Evolutionary conservation across 208 protist species (phyloP).

Genomic region (Novymonas esmeraldas): DNA sequence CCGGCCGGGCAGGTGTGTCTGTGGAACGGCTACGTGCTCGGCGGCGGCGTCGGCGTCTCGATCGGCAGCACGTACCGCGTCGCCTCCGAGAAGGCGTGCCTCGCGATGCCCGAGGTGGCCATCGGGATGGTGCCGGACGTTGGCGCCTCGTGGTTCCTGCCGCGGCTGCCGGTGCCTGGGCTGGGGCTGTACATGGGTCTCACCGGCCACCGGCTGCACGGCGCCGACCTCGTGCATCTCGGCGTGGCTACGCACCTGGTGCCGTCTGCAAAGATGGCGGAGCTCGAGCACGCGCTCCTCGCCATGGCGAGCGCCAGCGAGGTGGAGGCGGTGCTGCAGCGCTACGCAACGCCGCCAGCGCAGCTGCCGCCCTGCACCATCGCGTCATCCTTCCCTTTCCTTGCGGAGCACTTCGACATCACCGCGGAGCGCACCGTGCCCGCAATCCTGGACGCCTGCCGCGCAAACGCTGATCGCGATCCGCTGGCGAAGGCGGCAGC

Average conservation of each 20-base stretch:
- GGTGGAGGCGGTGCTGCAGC: constrained; percentile 51
- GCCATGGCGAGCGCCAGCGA: constrained; percentile 30
- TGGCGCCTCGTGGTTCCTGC: constrained; percentile 73
- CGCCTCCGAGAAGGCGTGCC: constrained; percentile 72
- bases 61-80: constrained; percentile 73
- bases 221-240: constrained; percentile 67
- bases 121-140: constrained; percentile 89
- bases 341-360: constrained; percentile 30
- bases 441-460: constrained; percentile 47
- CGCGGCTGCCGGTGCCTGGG: constrained; percentile 39
- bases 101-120: constrained; percentile 87
- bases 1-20: constrained; percentile 66
- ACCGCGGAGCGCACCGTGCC: constrained; percentile 38
- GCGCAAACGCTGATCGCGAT: constrained; percentile 24
- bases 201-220: constrained; percentile 70
- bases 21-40: constrained; percentile 84
- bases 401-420: constrained; percentile 46
- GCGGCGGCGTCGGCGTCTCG: constrained; percentile 82
- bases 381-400: constrained; percentile 25
- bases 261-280: constrained; percentile 38
- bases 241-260: constrained; percentile 89
- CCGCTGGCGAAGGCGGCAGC: constrained; percentile 36
- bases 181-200: constrained; percentile 83
- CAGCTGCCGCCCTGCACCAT: constrained; percentile 54
- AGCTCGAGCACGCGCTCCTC: constrained; percentile 61